Evolutionary conservation across 306 rosid species (phyloP).

Genomic region (Echinosophora koreensis): DNA sequence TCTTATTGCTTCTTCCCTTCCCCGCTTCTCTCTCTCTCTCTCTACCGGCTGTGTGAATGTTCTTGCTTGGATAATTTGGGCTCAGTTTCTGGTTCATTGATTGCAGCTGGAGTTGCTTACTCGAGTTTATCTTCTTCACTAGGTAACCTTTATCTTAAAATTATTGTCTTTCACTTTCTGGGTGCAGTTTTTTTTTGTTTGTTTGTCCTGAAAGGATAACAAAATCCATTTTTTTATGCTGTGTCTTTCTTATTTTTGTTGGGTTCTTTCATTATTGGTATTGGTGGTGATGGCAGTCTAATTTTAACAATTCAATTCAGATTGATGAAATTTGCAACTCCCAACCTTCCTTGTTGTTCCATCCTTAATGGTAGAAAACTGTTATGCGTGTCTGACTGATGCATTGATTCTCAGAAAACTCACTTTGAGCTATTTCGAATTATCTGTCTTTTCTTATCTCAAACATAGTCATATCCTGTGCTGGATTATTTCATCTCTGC

Average conservation of each 20-base stretch:
- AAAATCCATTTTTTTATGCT: conserved; percentile 25
- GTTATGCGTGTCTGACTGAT: conserved; percentile 30
- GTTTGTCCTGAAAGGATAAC: conserved; percentile 11
- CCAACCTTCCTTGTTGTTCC: conserved; percentile 10
- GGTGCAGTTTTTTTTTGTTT: conserved; percentile 38
- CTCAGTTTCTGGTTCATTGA: conserved; percentile 41
- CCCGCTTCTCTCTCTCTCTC: conserved; percentile 32
- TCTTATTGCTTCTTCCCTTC: conserved; percentile 47
- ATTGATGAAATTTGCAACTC: conserved; percentile 34
- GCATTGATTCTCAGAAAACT: conserved; percentile 23
- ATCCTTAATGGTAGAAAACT: conserved; percentile 5
- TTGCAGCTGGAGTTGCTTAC: conserved; percentile 36
- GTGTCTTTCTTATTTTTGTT: conserved; percentile 40
- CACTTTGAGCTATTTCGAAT: neutral
- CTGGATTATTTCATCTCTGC: conserved; percentile 20
- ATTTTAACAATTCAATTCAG: conserved; percentile 31
- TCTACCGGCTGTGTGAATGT: conserved; percentile 18
- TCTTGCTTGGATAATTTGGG: conserved; percentile 42
- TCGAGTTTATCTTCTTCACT: conserved; percentile 33
- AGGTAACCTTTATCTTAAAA: conserved; percentile 33
- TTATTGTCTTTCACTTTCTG: conserved; percentile 28
- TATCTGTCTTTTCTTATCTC: conserved; percentile 3
- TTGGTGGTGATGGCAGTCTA: conserved; percentile 3
- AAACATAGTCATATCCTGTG: neutral
- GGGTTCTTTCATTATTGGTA: conserved; percentile 35